Percentiles rank a stretch among this genome's conserved stretches.
phyloP scores from a whole-genome alignment of 345 rosid genomes.

The Eucalyptus tenuipes region DNA sequence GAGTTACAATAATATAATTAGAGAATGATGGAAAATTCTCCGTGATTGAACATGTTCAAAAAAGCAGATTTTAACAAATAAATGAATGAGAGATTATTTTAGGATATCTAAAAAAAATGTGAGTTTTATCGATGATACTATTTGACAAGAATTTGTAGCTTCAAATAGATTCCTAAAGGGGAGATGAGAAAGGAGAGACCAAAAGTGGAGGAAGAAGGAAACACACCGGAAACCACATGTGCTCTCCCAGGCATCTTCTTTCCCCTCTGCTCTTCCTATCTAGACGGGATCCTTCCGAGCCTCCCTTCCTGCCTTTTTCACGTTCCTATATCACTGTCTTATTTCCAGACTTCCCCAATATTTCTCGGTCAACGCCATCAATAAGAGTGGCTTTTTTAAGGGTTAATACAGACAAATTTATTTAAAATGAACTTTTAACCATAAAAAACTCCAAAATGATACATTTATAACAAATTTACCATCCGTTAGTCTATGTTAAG shows the following conservation, averaged over 20 bases:
- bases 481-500: fast-evolving
- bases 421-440: too few relatives aligned
- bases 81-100: neutral
- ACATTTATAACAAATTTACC: too few relatives aligned
- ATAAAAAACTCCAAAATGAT: too few relatives aligned
- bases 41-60: fast-evolving
- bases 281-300: neutral
- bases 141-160: neutral
- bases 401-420: neutral
- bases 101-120: neutral
- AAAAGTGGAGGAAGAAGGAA: neutral
- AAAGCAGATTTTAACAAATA: neutral
- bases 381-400: neutral
- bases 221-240: neutral
- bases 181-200: neutral
- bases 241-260: neutral
- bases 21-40: neutral
- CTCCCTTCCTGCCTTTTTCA: neutral
- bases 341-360: neutral
- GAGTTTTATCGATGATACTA: neutral
- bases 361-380: neutral
- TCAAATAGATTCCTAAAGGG: neutral
- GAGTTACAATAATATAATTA: fast-evolving
- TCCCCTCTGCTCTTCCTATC: neutral
- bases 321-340: neutral